Evolutionary conservation across 2,329 filamentous ascomycete species (phyloP).

Genomic region (Helicocarpus griseus): DNA sequence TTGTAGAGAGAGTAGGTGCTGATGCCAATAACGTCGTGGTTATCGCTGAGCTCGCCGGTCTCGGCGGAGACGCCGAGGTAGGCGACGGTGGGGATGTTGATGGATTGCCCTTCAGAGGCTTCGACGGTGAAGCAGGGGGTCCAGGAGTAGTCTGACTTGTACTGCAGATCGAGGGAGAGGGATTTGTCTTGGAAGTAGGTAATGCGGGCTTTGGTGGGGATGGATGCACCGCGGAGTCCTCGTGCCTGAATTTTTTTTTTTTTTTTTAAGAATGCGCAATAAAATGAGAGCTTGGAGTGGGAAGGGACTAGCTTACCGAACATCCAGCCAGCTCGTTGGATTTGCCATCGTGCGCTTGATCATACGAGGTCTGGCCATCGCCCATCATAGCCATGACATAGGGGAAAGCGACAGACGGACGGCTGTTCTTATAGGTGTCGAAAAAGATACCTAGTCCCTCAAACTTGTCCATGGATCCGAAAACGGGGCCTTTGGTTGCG

Average conservation of each 20-base stretch:
- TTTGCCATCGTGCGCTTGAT: conserved; percentile 92
- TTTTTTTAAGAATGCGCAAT: neutral
- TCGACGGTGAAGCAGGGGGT: conserved; percentile 70
- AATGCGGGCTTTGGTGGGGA: conserved; percentile 76
- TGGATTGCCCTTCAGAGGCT: conserved; percentile 52
- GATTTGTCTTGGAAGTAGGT: conserved; percentile 97
- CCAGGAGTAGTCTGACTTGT: conserved; percentile 86
- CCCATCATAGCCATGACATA: conserved; percentile 98
- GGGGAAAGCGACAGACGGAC: conserved; percentile 87
- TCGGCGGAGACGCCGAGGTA: conserved; percentile 60
- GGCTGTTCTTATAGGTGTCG: conserved; percentile 99
- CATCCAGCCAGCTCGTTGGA: conserved; percentile 86
- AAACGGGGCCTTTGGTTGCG: conserved; percentile 69
- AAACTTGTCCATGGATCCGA: conserved; percentile 78
- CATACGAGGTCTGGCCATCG: conserved; percentile 79
- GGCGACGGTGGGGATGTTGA: conserved; percentile 64
- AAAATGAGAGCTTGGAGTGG: neutral
- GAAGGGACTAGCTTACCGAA: conserved; percentile 46
- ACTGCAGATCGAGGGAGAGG: conserved; percentile 83
- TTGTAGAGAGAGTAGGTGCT: conserved; percentile 82
- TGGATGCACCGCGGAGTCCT: conserved; percentile 68
- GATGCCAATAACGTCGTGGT: conserved; percentile 90
- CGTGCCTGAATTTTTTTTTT: conserved; percentile 47
- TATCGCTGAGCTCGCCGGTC: conserved; percentile 92
- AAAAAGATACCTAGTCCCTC: conserved; percentile 93